phyloP scores from a whole-genome alignment of 2,329 filamentous ascomycete genomes.

The Ilyonectria destructans region DNA sequence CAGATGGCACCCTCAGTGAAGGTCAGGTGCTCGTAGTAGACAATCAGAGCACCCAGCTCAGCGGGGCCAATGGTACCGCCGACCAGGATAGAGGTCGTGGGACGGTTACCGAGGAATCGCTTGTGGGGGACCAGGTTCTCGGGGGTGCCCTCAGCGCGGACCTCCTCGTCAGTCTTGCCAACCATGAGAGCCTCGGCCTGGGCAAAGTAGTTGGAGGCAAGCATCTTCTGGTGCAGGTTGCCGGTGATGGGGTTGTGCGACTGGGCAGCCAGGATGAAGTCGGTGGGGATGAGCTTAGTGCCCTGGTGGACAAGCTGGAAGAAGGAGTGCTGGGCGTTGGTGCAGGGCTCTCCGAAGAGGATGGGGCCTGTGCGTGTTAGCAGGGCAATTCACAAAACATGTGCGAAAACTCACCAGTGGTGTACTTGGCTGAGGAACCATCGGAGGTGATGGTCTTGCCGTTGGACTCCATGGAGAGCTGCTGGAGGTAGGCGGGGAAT shows the following conservation, averaged over 20 bases:
- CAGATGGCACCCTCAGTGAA: slow-evolving; percentile 98
- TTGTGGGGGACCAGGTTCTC: slow-evolving; percentile 94
- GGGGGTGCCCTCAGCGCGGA: slow-evolving; percentile 81
- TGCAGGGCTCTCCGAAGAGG: slow-evolving; percentile 97
- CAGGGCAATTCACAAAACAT: background rate
- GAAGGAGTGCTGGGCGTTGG: slow-evolving; percentile 99
- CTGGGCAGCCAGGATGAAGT: slow-evolving; percentile 97
- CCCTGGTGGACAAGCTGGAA: slow-evolving; percentile 99
- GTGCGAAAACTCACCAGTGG: slow-evolving; percentile 72
- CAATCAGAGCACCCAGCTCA: slow-evolving; percentile 94
- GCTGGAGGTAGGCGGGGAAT: slow-evolving; percentile 98
- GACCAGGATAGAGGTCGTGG: slow-evolving; percentile 92
- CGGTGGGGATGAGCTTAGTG: slow-evolving; percentile 97
- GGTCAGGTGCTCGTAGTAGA: slow-evolving; percentile 98
- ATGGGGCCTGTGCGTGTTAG: slow-evolving; percentile 75
- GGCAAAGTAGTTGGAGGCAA: slow-evolving; percentile 92
- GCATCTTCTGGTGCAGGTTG: slow-evolving; percentile 97
- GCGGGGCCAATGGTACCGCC: slow-evolving; percentile 94
- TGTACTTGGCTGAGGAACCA: slow-evolving; percentile 94
- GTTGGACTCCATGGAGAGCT: slow-evolving; percentile 99
- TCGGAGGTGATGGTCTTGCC: slow-evolving; percentile 97
- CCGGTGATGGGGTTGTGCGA: slow-evolving; percentile 95
- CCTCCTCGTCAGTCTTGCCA: slow-evolving; percentile 86
- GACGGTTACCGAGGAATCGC: slow-evolving; percentile 98
- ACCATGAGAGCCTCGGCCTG: slow-evolving; percentile 94